Evolutionary conservation across 2,329 filamentous ascomycete species (phyloP), one percentile per base, ranked within the genome.

Genomic region (Seiridium cupressi): DNA sequence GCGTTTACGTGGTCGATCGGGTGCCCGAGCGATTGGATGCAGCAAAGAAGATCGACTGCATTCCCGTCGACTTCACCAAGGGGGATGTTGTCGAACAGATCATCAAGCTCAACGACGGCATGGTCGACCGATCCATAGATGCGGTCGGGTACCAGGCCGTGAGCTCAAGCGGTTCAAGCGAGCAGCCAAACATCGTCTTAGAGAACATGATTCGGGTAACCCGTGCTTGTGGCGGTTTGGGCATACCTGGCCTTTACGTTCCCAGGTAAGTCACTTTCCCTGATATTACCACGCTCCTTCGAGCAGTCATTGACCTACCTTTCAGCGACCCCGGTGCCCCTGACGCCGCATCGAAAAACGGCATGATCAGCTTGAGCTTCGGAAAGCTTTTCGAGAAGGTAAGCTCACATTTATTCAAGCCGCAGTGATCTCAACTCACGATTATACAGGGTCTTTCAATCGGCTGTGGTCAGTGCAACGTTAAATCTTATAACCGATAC

Each of bases 351-450:
- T 78, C 81, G 18, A 83, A 79, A n/a, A 85, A 87, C 66, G 87
- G 87, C 0, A 84, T 87, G 78, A 84, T 89, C 58, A 76, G 85
- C 62, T 76, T 89, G 35, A 85, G 82, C 58, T 89, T 89, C 65
- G 86, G 87, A 59, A 89, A 89, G 70, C 75, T 89, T 0, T 89
- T 89, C 65, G 86, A 89, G 65, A 89, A 89, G 79, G 84, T 81
- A 70, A 55, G 66, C 57, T 8, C 7, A 36, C 2, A 48, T 59
- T n/a, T 44, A 10, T 47, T 11, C 8, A 26, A 2, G 3, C 32
- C 8, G 11, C 31, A 44, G 40, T 59, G 34, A 5, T 26, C 32
- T 55, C 53, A 46, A 61, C 35, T 2, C 11, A 7, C 1, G 5
- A 0, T 34, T 35, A 26, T 5, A 5, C 13, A 86, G 83, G 85